Evolutionary conservation across 2,329 filamentous ascomycete species (phyloP).

Genomic region (Nothopassalora personata): DNA sequence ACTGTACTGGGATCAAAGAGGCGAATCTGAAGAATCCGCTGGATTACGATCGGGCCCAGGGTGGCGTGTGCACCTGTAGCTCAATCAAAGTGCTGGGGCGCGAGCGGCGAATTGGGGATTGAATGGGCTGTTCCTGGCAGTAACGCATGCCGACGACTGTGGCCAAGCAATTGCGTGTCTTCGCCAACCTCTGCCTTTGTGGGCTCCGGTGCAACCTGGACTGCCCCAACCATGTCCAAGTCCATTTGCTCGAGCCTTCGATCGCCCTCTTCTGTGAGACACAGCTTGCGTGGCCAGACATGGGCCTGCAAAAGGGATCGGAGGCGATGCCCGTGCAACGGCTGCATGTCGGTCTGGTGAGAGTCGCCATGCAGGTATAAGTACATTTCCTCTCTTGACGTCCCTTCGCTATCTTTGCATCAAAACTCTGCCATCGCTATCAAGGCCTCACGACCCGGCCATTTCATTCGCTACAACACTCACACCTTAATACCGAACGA

Average conservation of each 20-base stretch:
- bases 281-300: constrained; percentile 7
- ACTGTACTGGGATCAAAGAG: too few relatives aligned
- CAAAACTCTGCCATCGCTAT: background rate
- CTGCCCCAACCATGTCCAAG: constrained; percentile 2
- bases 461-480: background rate
- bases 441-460: background rate
- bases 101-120: background rate
- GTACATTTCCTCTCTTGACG: background rate
- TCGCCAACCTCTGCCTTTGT: background rate
- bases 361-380: constrained; percentile 2
- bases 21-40: too few relatives aligned
- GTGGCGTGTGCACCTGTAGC: too few relatives aligned
- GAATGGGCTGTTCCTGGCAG: background rate
- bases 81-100: too few relatives aligned
- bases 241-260: constrained; percentile 3
- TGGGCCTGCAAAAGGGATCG: background rate
- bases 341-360: constrained; percentile 1
- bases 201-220: background rate
- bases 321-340: constrained; percentile 4
- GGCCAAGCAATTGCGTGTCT: background rate
- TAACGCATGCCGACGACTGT: background rate
- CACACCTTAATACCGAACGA: background rate
- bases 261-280: constrained; percentile 3
- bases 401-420: background rate
- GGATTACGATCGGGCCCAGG: too few relatives aligned